Evolutionary conservation across 306 rosid species (phyloP), one percentile per base, ranked within the genome.

Genomic region (Psophocarpus tetragonolobus): DNA sequence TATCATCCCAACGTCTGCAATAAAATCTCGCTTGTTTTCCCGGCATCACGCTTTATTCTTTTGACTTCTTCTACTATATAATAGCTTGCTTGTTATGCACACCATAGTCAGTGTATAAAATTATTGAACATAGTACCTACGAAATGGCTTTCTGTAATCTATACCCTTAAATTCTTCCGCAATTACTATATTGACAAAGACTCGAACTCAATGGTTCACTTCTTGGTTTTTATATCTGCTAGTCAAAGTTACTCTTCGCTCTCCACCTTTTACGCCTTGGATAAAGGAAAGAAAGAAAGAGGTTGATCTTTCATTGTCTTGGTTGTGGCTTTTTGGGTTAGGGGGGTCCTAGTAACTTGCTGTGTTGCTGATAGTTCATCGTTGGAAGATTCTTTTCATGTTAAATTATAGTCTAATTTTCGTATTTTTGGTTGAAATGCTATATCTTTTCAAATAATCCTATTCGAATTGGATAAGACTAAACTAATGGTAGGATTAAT

Each of bases 321-420:
- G 68, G 48, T 71, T 48, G 68, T 76, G 84, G 80, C 83, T 82
- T 78, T 88, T 85, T 72, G 14, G 74, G 82, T 78, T 29, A 82
- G 7, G 65, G 64, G 74, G 75, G 83, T 70, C 86, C 69, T 75
- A 20, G 45, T 17, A 57, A 50, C 42, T 45, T 61, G 44, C 73
- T 70, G 73, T 67, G 21, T 77, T 30, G 24, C 38, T 77, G 14
- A 62, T 69, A 68, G 78, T 27, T 73, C 29, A 45, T 24, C 44
- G 45, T 48, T 6, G 1, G n/a, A 57, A 35, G 50, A 71, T 82
- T 74, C 73, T 75, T 73, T 36, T 56, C 63, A 47, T 76, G 33
- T 78, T 45, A 57, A 39, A 32, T 50, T 35, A 30, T 23, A 54
- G 29, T 39, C 66, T 6, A n/a, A n/a, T n/a, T n/a, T n/a, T n/a